phyloP scores from a whole-genome alignment of 768 basidiomycete species.

The Amanita rubescens region DNA sequence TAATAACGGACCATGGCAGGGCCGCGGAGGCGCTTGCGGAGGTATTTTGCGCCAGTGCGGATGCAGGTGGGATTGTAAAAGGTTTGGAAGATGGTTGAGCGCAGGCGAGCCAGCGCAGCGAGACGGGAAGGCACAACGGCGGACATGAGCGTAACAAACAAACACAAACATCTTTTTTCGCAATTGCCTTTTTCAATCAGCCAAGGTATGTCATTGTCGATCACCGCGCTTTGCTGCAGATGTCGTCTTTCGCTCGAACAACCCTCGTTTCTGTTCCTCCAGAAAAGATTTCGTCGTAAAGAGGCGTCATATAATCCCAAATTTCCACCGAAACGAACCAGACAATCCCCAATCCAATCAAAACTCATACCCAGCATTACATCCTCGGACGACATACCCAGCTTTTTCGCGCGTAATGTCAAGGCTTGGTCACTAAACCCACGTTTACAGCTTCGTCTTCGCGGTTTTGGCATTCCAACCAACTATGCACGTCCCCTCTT shows the following conservation, averaged over 20 bases:
- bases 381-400: constrained; percentile 16
- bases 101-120: constrained; percentile 53
- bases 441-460: constrained; percentile 31
- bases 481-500: constrained; percentile 35
- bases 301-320: no score
- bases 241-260: constrained; percentile 3
- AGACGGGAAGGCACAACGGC: constrained; percentile 43
- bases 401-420: constrained; percentile 31
- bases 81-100: constrained; percentile 77
- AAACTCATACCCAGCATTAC: no score
- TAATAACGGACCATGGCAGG: constrained; percentile 86
- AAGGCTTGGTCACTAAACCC: constrained; percentile 29
- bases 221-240: constrained; percentile 2
- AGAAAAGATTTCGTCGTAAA: not conserved
- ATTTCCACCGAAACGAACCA: not conserved
- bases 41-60: constrained; percentile 90
- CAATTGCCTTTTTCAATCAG: not conserved
- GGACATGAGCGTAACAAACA: constrained; percentile 19
- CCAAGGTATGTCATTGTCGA: no score
- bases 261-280: not conserved
- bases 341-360: no score
- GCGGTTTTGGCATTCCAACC: constrained; percentile 40
- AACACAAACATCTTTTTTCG: not conserved
- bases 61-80: constrained; percentile 76
- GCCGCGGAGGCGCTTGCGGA: constrained; percentile 73